Evolutionary conservation across 805 yeast species (phyloP).

Genomic region (Saccharomycopsis guyanensis): DNA sequence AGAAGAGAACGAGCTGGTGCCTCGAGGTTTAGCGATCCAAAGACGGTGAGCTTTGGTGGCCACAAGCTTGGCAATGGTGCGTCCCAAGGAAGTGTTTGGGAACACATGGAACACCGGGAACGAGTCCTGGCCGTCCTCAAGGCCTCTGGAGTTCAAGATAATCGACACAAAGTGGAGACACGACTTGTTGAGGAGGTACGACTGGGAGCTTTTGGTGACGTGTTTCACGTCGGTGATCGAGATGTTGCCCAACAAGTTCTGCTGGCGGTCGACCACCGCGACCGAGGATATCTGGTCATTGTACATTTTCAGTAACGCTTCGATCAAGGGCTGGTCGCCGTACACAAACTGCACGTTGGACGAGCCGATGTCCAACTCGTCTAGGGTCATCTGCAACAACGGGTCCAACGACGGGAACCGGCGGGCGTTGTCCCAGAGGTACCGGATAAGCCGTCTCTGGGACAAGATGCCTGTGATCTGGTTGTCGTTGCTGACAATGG

Average conservation of each 20-base stretch:
- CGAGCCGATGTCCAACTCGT: constrained; percentile 67
- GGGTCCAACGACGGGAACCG: constrained; percentile 76
- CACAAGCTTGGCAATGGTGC: constrained; percentile 89
- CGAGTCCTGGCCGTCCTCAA: constrained; percentile 91
- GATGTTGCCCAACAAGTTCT: constrained; percentile 79
- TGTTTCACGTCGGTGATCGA: constrained; percentile 90
- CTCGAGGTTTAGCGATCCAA: constrained; percentile 65
- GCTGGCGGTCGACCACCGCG: constrained; percentile 81
- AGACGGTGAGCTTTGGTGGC: constrained; percentile 91
- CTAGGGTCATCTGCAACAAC: constrained; percentile 58
- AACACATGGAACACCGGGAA: constrained; percentile 95
- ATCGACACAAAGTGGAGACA: constrained; percentile 85
- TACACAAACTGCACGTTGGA: constrained; percentile 67
- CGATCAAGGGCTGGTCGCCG: constrained; percentile 83
- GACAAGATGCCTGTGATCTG: constrained; percentile 78
- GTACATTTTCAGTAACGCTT: constrained; percentile 83
- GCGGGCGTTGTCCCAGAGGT: constrained; percentile 88
- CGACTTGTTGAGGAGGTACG: constrained; percentile 70
- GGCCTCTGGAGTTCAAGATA: constrained; percentile 79
- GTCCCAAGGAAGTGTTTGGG: constrained; percentile 66
- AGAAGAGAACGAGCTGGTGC: constrained; percentile 22
- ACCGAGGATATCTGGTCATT: constrained; percentile 76
- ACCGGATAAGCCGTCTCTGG: constrained; percentile 80
- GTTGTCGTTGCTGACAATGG: constrained; percentile 53
- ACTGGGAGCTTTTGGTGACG: constrained; percentile 80